Evolutionary conservation across 495 filamentous ascomycete species (phyloP), one percentile per base, ranked within the genome.

Genomic region (Aspergillus kassunensis): DNA sequence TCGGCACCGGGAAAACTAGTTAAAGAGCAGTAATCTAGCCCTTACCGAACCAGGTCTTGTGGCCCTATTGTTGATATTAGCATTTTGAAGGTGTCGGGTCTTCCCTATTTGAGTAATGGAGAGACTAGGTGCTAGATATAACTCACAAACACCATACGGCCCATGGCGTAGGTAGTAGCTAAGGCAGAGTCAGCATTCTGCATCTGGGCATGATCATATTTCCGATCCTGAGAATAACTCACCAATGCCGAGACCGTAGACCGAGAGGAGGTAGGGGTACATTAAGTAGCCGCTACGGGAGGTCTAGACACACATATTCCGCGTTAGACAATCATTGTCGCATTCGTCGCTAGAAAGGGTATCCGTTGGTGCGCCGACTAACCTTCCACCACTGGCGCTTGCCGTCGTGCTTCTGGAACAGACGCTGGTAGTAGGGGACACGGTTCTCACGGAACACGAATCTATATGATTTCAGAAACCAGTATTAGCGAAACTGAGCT

Each of bases 351-450:
- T n/a, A 31, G 31, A 16, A 49, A 29, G 18, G 23, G 34, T 25
- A n/a, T 30, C 13, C 15, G 39, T 31, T 42, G n/a, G 37, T 37
- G 47, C 39, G 35, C 36, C 40, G 45, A 82, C 87, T 73, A 69
- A 95, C 91, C 76, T 95, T 90, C 69, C 80, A 80, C 90, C 90
- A 96, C 70, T 90, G 75, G 67, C 91, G 83, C 60, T 84, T 75
- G 64, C 89, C 84, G 70, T 89, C 87, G 60, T 91, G 82, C 42
- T 79, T 74, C 75, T 95, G 90, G 77, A 90, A 92, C 37, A 86
- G 71, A 56, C 82, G 78, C 80, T 96, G 91, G 73, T 89, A 87
- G 67, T 86, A 70, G 29, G 84, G 88, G 63, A 96, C 91, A 67
- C 82, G 83, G 82, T 96, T 96, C 68, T 82, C 78, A 69, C 87